These are phyloP conservation scores for Populus hybrid DNA, from an alignment of 441 rosid species.

Conservation along the genomic window DNA sequence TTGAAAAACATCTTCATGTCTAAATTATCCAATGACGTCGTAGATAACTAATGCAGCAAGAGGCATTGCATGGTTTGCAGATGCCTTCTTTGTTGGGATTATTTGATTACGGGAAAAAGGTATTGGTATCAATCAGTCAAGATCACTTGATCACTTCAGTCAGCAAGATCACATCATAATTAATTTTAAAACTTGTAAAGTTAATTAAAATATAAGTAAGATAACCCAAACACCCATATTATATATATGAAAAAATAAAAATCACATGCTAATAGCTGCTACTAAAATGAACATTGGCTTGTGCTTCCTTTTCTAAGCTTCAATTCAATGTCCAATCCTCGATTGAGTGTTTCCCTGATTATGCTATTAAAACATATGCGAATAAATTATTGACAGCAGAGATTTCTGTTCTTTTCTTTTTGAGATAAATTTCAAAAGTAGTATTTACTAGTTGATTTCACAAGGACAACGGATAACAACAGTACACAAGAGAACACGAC, in stretches of 20 bases:
- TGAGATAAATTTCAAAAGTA: no score
- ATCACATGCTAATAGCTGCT: background rate
- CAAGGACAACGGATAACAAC: background rate
- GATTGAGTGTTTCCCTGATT: background rate
- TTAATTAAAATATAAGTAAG: no score
- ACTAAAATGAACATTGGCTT: background rate
- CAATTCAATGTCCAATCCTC: background rate
- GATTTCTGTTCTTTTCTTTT: background rate
- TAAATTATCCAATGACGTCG: background rate
- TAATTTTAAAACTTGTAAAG: no score
- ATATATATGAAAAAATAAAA: no score
- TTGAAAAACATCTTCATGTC: background rate
- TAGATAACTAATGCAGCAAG: background rate
- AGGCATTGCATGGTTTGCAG: background rate
- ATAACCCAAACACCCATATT: no score
- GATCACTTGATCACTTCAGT: background rate
- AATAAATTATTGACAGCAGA: background rate
- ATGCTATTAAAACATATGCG: background rate
- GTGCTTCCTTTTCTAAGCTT: background rate
- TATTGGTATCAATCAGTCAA: background rate
- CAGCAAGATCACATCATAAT: no score
- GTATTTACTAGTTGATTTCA: background rate
- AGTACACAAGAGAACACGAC: background rate
- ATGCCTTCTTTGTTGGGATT: background rate
- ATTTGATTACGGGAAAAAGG: background rate